A percentile compares a stretch with the other conserved stretches of the same genome.
phyloP scores from a whole-genome alignment of 129 eudicot genomes.

The Helianthus tuberosus region DNA sequence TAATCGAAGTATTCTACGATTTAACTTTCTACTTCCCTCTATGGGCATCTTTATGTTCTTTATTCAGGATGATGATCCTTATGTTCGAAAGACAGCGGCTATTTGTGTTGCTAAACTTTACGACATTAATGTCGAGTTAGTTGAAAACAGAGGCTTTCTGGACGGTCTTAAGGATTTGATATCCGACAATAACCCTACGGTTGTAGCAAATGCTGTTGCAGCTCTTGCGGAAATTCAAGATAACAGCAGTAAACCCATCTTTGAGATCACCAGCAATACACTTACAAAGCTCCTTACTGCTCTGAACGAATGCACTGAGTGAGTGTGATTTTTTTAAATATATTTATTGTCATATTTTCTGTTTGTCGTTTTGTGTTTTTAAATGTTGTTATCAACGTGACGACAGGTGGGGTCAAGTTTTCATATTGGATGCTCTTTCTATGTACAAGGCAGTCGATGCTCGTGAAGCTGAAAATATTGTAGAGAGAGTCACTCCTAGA shows the following conservation, averaged over 20 bases:
- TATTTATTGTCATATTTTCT: conserved; percentile 14
- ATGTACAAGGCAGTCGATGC: conserved; percentile 97
- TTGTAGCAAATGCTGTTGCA: conserved; percentile 99
- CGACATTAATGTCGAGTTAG: conserved; percentile 97
- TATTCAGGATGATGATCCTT: conserved; percentile 95
- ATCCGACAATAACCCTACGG: conserved; percentile 99
- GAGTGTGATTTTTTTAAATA: conserved; percentile 33
- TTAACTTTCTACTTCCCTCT: background rate
- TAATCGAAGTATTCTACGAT: background rate
- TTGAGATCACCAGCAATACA: conserved; percentile 86
- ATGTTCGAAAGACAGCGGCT: conserved; percentile 99
- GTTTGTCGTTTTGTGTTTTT: conserved; percentile 8
- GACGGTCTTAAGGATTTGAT: conserved; percentile 96
- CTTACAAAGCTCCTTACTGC: conserved; percentile 98
- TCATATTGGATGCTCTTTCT: conserved; percentile 96
- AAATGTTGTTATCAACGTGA: conserved; percentile 20
- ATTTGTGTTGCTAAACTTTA: conserved; percentile 97
- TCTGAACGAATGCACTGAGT: conserved; percentile 98
- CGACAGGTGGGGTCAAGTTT: conserved; percentile 99
- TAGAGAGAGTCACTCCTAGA: conserved; percentile 97
- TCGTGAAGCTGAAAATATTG: conserved; percentile 97
- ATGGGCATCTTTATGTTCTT: conserved; percentile 2
- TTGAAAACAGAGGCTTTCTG: conserved; percentile 96
- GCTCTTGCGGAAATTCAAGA: conserved; percentile 99
- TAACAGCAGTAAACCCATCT: conserved; percentile 72